Evolutionary conservation across 2,329 filamentous ascomycete genomes (phyloP).

Genomic region (Talaromyces rugulosus): DNA sequence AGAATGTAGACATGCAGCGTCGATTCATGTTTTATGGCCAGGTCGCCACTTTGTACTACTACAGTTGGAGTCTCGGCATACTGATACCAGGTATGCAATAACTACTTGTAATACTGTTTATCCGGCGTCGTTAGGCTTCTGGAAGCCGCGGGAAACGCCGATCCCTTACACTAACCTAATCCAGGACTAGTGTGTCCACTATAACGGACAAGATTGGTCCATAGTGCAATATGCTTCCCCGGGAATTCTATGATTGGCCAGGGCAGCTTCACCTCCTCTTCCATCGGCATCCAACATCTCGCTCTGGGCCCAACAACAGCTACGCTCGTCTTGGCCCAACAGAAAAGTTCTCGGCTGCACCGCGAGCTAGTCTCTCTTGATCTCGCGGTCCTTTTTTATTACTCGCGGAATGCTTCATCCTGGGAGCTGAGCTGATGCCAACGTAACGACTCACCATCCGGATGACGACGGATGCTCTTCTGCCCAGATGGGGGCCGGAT

Average conservation of each 20-base stretch:
- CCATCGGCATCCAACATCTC: not conserved
- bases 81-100: too few species aligned
- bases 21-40: too few species aligned
- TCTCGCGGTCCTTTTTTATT: not conserved
- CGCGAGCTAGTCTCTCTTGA: not conserved
- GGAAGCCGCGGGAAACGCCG: not conserved
- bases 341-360: not conserved
- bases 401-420: not conserved
- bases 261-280: not conserved
- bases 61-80: too few species aligned
- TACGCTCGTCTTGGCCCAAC: not conserved
- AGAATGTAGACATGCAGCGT: too few species aligned
- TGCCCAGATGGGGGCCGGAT: not conserved
- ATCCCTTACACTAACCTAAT: not conserved
- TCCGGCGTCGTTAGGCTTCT: too few species aligned
- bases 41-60: too few species aligned
- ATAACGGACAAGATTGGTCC: not conserved
- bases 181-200: not conserved
- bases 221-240: not conserved
- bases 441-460: too few species aligned
- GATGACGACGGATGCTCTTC: not conserved
- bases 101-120: too few species aligned
- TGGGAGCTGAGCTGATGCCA: not conserved
- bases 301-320: not conserved
- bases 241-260: not conserved